Percentiles rank a stretch among this genome's conserved stretches.
Conservation (phyloP, 2,329 filamentous ascomycete genomes). For the Tothia fuscella region DNA sequence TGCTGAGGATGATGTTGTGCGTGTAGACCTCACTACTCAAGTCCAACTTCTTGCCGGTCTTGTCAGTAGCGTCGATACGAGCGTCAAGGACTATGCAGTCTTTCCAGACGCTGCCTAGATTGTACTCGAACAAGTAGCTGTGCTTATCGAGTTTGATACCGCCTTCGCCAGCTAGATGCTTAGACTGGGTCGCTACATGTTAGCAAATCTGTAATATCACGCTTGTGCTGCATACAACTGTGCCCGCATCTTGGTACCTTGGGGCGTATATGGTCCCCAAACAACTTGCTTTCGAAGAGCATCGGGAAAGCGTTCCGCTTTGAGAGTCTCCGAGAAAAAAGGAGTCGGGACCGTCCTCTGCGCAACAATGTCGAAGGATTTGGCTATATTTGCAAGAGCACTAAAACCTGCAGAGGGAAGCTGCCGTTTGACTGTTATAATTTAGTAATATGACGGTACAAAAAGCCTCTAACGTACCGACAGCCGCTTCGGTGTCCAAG, state of each 20-base stretch:
- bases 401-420: no score
- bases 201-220: no score
- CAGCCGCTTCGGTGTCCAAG: no score
- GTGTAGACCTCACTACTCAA: background rate
- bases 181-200: no score
- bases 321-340: background rate
- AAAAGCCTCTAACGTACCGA: no score
- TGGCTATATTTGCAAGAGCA: no score
- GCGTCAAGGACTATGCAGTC: slow-evolving; percentile 1
- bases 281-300: background rate
- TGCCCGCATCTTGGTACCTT: background rate
- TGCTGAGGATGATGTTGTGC: background rate
- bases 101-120: background rate
- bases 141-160: background rate
- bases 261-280: slow-evolving; percentile 7
- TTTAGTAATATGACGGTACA: no score
- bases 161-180: no score
- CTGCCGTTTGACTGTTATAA: no score
- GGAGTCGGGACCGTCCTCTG: no score
- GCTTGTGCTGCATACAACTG: no score
- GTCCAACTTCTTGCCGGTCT: background rate
- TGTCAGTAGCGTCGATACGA: background rate
- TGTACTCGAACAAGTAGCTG: slow-evolving; percentile 1
- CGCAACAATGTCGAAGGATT: no score
- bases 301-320: background rate